Percentiles rank a stretch among this genome's conserved stretches.
Conservation (phyloP, 352 stramenopile genomes). For the Pythium brassicae region DNA sequence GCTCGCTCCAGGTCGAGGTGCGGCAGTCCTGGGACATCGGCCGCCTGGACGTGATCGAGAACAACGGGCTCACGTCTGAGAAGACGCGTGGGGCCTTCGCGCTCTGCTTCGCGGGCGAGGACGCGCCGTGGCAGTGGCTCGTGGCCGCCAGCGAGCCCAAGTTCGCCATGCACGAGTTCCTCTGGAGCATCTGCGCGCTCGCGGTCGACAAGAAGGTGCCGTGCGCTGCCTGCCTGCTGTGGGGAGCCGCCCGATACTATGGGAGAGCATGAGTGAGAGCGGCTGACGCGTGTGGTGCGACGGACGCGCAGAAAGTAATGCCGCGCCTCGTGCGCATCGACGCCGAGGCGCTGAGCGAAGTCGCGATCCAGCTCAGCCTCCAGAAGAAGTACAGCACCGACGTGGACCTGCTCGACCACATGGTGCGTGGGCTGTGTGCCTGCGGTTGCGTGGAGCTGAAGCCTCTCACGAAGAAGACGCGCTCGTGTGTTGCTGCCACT, state of each 20-base stretch:
- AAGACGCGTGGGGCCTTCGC: conserved; percentile 52
- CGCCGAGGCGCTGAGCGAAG: conserved; percentile 54
- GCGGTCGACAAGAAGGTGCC: conserved; percentile 47
- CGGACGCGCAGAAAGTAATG: conserved; percentile 27
- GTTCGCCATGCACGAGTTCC: conserved; percentile 67
- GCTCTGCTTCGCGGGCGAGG: conserved; percentile 44
- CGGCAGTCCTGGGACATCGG: conserved; percentile 56
- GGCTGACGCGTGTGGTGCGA: too few relatives aligned
- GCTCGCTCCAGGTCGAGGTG: conserved; percentile 61
- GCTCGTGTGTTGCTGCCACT: background rate
- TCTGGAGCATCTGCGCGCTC: conserved; percentile 65
- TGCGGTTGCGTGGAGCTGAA: too few relatives aligned
- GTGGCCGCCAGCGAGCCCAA: conserved; percentile 44
- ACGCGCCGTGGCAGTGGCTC: conserved; percentile 47
- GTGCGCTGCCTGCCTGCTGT: too few relatives aligned
- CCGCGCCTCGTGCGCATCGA: conserved; percentile 54
- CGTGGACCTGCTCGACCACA: conserved; percentile 46
- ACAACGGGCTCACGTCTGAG: conserved; percentile 44
- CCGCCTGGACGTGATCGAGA: conserved; percentile 51
- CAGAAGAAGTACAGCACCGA: conserved; percentile 65
- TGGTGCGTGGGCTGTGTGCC: too few relatives aligned
- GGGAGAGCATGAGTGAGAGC: too few relatives aligned
- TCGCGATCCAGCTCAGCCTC: conserved; percentile 41
- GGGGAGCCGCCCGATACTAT: too few relatives aligned
- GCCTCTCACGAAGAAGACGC: too few relatives aligned